Conservation (phyloP, 1,139 yeast genomes). For the Saccharomyces hybrid region DNA sequence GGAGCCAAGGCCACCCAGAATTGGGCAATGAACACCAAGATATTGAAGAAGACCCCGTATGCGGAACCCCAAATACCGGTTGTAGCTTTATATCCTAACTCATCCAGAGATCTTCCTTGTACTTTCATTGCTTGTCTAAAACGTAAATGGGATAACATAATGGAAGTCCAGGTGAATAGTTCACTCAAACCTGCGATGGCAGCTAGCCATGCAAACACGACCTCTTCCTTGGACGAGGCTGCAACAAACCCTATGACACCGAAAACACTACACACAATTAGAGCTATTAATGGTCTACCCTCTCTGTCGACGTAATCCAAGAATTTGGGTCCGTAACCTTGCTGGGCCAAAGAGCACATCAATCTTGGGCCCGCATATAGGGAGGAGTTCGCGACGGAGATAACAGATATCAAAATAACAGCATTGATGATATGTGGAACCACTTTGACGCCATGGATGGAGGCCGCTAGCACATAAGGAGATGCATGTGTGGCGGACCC, state of each 20-base stretch:
- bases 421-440: constrained; percentile 46
- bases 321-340: constrained; percentile 52
- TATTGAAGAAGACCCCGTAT: constrained; percentile 55
- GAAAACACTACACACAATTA: constrained; percentile 39
- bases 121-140: constrained; percentile 63
- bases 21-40: constrained; percentile 63
- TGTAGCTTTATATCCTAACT: constrained; percentile 60
- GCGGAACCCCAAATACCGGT: constrained; percentile 64
- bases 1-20: constrained; percentile 24
- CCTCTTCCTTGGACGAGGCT: constrained; percentile 53
- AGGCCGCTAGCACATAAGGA: constrained; percentile 66
- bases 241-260: constrained; percentile 45
- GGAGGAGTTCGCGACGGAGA: constrained; percentile 45
- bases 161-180: constrained; percentile 77
- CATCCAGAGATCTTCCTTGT: constrained; percentile 57
- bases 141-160: constrained; percentile 65
- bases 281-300: constrained; percentile 55
- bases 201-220: constrained; percentile 71
- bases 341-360: constrained; percentile 49
- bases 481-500: constrained; percentile 43
- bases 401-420: constrained; percentile 41
- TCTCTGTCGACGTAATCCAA: constrained; percentile 46
- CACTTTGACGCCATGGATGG: constrained; percentile 53
- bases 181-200: constrained; percentile 80
- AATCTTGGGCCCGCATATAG: constrained; percentile 57